phyloP scores from a whole-genome alignment of 768 basidiomycete genomes.

The Suillus decipiens region DNA sequence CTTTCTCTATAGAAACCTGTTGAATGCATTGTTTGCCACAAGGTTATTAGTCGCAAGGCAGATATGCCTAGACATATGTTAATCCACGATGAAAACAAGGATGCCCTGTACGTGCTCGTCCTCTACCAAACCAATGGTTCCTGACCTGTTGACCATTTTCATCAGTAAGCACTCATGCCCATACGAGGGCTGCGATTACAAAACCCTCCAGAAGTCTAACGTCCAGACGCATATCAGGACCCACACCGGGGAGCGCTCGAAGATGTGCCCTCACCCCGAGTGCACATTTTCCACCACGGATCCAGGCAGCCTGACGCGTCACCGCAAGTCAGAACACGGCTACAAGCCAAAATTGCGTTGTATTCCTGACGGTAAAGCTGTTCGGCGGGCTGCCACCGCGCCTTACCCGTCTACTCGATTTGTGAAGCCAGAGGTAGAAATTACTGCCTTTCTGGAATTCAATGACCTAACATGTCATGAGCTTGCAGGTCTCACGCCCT shows the following conservation, averaged over 20 bases:
- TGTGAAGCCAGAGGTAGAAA: not conserved
- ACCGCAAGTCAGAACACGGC: conserved; percentile 21
- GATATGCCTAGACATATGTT: conserved; percentile 32
- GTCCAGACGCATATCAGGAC: conserved; percentile 27
- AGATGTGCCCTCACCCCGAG: conserved; percentile 19
- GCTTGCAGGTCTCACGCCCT: not conserved
- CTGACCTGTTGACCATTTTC: conserved; percentile 8
- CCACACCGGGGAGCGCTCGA: conserved; percentile 19
- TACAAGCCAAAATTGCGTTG: conserved; percentile 17
- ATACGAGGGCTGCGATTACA: conserved; percentile 20
- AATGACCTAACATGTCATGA: conserved; percentile 5
- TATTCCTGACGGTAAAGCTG: not conserved
- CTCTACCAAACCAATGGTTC: not conserved
- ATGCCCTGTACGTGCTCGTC: conserved; percentile 22
- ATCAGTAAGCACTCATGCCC: conserved; percentile 29
- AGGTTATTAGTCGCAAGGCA: conserved; percentile 22
- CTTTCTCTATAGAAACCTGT: conserved; percentile 11
- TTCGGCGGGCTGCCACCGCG: conserved; percentile 1
- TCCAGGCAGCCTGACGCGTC: conserved; percentile 26
- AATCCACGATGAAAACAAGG: conserved; percentile 24
- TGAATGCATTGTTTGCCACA: conserved; percentile 19
- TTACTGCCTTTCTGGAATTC: not conserved
- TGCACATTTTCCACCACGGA: conserved; percentile 20
- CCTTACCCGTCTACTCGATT: conserved; percentile 12
- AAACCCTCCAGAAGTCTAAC: conserved; percentile 30